Evolutionary conservation across 1,284 basidiomycete species (phyloP).

Genomic region (Xanthoconium separans): DNA sequence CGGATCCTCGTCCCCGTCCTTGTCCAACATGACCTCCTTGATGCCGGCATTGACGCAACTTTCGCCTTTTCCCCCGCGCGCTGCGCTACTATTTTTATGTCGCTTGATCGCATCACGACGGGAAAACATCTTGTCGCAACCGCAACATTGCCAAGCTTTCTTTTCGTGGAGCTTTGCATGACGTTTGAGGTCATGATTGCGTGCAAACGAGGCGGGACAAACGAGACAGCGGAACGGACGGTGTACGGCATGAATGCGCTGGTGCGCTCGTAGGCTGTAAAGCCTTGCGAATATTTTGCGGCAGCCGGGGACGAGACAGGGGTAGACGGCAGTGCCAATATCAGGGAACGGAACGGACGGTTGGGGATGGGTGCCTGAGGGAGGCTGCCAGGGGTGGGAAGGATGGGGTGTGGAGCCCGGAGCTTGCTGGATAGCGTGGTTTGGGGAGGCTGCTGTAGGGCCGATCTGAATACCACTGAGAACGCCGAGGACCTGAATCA

Average conservation of each 20-base stretch:
- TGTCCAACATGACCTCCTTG: constrained; percentile 57
- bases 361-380: constrained; percentile 26
- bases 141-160: constrained; percentile 67
- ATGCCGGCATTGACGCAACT: constrained; percentile 55
- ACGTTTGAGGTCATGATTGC: constrained; percentile 75
- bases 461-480: constrained; percentile 71
- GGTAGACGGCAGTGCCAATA: constrained; percentile 72
- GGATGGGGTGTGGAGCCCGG: constrained; percentile 25
- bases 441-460: constrained; percentile 35
- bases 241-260: constrained; percentile 58
- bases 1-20: constrained; percentile 49
- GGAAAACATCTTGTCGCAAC: constrained; percentile 71
- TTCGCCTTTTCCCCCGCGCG: constrained; percentile 45
- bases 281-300: constrained; percentile 64
- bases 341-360: constrained; percentile 39
- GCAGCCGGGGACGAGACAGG: constrained; percentile 62
- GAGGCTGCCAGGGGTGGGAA: constrained; percentile 32
- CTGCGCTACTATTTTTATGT: constrained; percentile 58
- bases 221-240: constrained; percentile 60
- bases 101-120: constrained; percentile 74
- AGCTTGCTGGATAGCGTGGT: constrained; percentile 11
- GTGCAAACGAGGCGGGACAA: constrained; percentile 71
- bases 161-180: constrained; percentile 66
- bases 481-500: constrained; percentile 76
- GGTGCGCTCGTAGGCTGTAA: constrained; percentile 65